Evolutionary conservation across 2,329 filamentous ascomycete genomes (phyloP), one percentile per base, ranked within the genome.

Genomic region (Pyricularia grisea): DNA sequence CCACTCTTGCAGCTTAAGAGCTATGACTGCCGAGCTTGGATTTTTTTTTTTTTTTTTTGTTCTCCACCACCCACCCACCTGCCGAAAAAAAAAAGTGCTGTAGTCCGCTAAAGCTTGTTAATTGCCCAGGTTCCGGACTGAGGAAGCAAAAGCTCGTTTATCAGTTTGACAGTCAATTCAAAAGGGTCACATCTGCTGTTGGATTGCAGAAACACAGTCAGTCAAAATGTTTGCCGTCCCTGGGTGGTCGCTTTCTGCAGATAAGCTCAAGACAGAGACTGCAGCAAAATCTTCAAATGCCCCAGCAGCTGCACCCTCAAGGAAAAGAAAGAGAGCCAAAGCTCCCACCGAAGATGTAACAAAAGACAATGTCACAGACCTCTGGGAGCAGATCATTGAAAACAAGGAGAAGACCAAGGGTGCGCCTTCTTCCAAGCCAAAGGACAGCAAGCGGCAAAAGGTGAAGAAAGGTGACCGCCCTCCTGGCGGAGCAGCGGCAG

Each of bases 171-270:
- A n/a, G n/a, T n/a, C 42, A 50, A 50, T 7, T 2, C 42, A n/a
- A n/a, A 50, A n/a, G 20, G 5, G 10, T 50, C 17, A n/a, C 14
- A 50, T 50, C 42, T 50, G 42, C 42, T n/a, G 9, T 36, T n/a
- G 42, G n/a, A 4, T 50, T 17, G 42, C 42, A 61, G 23, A 61
- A 61, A 5, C 14, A 61, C 3, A 36, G 12, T 11, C 58, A 12
- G 25, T 12, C 58, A 61, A 31, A 23, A 94, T 98, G 94, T 98
- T 98, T 79, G 90, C 93, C 11, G 94, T 98, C 33, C 92, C 92
- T 75, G 95, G 95, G 73, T 97, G 94, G 94, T 92, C 92, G 58
- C 84, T 97, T 50, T 88, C 92, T 69, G 85, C 90, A 71, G 87
- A 88, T 73, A 82, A 81, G 68, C 86, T 96, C 72, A 93, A 92